phyloP scores from a whole-genome alignment of 2,329 filamentous ascomycete genomes.

The Sporothrix protearum region DNA sequence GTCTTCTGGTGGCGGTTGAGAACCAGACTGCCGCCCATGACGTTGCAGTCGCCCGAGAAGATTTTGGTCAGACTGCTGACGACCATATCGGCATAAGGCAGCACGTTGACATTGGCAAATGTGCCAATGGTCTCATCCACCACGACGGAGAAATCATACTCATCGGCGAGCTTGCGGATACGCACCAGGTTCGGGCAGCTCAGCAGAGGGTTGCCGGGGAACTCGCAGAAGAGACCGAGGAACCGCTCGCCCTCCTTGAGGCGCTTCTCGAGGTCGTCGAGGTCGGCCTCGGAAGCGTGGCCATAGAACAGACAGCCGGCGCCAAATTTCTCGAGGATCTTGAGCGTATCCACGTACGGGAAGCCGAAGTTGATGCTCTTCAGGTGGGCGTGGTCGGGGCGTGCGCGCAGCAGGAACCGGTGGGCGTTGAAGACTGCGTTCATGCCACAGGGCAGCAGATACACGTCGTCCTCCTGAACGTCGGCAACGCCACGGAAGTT shows the following conservation, averaged over 20 bases:
- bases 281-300: conserved; percentile 67
- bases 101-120: conserved; percentile 90
- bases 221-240: conserved; percentile 87
- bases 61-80: conserved; percentile 95
- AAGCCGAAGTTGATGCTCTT: conserved; percentile 95
- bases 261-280: conserved; percentile 76
- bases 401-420: conserved; percentile 63
- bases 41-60: conserved; percentile 95
- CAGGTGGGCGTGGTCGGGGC: conserved; percentile 46
- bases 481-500: conserved; percentile 57
- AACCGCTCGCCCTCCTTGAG: conserved; percentile 70
- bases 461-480: conserved; percentile 82
- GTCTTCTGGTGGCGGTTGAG: conserved; percentile 51
- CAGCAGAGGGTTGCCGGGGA: conserved; percentile 87
- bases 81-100: conserved; percentile 84
- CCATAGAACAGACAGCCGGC: conserved; percentile 88
- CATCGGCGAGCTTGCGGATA: conserved; percentile 75
- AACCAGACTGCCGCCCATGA: conserved; percentile 83
- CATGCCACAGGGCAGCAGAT: conserved; percentile 87
- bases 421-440: conserved; percentile 91
- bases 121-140: conserved; percentile 97
- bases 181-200: conserved; percentile 77
- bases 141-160: conserved; percentile 83
- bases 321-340: conserved; percentile 91
- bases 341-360: conserved; percentile 93